Evolutionary conservation across 139 green algal genomes (phyloP).

Genomic region (Raphidocelis subcapitata): DNA sequence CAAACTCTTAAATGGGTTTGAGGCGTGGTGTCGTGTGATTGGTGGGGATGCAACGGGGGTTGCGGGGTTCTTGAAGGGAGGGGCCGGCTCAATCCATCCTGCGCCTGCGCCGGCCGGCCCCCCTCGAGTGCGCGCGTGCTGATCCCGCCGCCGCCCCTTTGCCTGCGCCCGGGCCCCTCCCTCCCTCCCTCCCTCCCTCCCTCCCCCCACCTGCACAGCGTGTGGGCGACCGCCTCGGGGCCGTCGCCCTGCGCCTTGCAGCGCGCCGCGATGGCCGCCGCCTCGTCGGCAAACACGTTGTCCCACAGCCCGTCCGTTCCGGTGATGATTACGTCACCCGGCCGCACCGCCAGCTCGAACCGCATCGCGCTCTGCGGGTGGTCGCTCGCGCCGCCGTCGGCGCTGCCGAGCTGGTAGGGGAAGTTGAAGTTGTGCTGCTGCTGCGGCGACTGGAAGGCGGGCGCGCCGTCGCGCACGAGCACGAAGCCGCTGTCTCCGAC

Average conservation of each 20-base stretch:
- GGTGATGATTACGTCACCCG: constrained; percentile 88
- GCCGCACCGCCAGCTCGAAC: constrained; percentile 42
- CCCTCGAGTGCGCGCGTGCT: too few relatives aligned
- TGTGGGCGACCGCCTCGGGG: constrained; percentile 13
- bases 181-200: too few relatives aligned
- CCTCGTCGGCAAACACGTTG: constrained; percentile 95
- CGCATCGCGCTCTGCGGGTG: constrained; percentile 43
- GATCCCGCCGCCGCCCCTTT: too few relatives aligned
- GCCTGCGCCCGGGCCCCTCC: too few relatives aligned
- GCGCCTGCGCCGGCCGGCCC: too few relatives aligned
- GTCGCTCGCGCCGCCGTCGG: constrained; percentile 54
- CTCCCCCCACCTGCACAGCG: constrained; percentile 33
- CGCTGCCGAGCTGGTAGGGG: constrained; percentile 84
- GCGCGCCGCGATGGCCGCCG: constrained; percentile 31
- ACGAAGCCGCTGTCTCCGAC: constrained; percentile 81
- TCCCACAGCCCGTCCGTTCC: constrained; percentile 97
- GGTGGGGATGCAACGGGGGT: too few relatives aligned
- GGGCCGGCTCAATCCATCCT: too few relatives aligned
- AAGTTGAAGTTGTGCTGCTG: constrained; percentile 99
- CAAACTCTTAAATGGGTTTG: too few relatives aligned
- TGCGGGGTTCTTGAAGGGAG: too few relatives aligned
- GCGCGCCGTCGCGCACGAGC: constrained; percentile 45
- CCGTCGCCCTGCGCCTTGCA: constrained; percentile 40
- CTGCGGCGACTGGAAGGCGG: constrained; percentile 74
- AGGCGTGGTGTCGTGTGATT: too few relatives aligned